These are phyloP conservation scores for Ophiostoma quercus DNA, from an alignment of 2,329 filamentous ascomycete genomes.

Conservation along the genomic window DNA sequence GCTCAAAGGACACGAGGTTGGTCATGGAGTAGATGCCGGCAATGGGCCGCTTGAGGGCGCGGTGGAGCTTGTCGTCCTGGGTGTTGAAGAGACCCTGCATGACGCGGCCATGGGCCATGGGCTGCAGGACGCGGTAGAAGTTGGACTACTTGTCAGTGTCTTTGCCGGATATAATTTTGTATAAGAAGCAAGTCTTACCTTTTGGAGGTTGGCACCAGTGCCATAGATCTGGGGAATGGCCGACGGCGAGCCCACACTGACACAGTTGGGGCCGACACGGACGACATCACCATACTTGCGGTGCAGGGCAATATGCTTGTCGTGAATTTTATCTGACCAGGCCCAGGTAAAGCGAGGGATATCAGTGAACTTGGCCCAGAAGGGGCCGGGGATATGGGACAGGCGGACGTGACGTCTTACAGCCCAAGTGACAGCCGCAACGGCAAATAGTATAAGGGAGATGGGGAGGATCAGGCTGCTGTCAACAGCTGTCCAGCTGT, in stretches of 20 bases:
- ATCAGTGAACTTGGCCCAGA: slow-evolving; percentile 14
- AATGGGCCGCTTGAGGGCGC: slow-evolving; percentile 20
- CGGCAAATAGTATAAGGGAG: not conserved
- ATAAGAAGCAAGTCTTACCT: not conserved
- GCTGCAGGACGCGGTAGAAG: slow-evolving; percentile 21
- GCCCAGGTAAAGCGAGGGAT: slow-evolving; percentile 19
- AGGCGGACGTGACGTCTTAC: slow-evolving; percentile 13
- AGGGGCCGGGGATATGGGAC: slow-evolving; percentile 19
- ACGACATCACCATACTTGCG: slow-evolving; percentile 19
- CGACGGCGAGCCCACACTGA: slow-evolving; percentile 16
- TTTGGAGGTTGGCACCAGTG: slow-evolving; percentile 18
- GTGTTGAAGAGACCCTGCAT: slow-evolving; percentile 23
- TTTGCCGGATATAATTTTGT: not conserved
- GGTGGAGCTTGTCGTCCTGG: slow-evolving; percentile 18
- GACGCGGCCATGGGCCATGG: slow-evolving; percentile 18
- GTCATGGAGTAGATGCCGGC: slow-evolving; percentile 23
- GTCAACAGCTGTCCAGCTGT: not conserved
- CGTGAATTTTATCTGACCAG: slow-evolving; percentile 17
- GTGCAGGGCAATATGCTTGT: slow-evolving; percentile 18
- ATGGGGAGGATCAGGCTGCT: not conserved
- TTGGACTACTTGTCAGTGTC: not conserved
- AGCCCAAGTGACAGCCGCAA: not conserved
- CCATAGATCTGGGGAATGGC: slow-evolving; percentile 19
- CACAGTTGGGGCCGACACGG: slow-evolving; percentile 16
- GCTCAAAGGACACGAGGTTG: slow-evolving; percentile 23